Evolutionary conservation across 495 filamentous ascomycete species (phyloP).

Genomic region (Diplogelasinospora grovesii): DNA sequence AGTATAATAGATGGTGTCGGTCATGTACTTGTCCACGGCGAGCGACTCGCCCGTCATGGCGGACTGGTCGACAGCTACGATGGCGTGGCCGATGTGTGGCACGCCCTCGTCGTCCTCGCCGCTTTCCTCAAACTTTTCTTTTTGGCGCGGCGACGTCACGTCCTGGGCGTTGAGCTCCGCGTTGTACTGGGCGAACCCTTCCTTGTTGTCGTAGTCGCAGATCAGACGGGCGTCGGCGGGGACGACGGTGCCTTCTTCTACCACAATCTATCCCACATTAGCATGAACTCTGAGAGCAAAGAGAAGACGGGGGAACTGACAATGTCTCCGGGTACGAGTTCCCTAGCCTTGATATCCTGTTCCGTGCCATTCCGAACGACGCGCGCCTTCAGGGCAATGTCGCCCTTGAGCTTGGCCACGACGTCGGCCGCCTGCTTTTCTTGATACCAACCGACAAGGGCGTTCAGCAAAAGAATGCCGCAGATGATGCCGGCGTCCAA

Average conservation of each 20-base stretch:
- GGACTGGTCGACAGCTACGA: constrained; percentile 92
- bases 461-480: constrained; percentile 70
- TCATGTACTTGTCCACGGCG: constrained; percentile 78
- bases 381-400: constrained; percentile 75
- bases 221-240: constrained; percentile 82
- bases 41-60: constrained; percentile 89
- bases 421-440: constrained; percentile 87
- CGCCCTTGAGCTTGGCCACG: constrained; percentile 87
- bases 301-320: no score
- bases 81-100: no score
- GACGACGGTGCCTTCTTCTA: constrained; percentile 88
- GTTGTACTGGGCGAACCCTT: no score
- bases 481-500: constrained; percentile 77
- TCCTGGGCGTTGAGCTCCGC: no score
- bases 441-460: constrained; percentile 77
- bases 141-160: no score
- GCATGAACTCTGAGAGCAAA: no score
- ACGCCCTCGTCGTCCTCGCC: no score
- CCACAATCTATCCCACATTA: no score
- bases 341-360: constrained; percentile 65
- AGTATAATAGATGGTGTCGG: constrained; percentile 73
- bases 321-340: constrained; percentile 87
- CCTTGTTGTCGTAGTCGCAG: constrained; percentile 69
- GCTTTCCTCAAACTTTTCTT: no score
- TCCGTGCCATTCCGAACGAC: constrained; percentile 71